phyloP scores from a whole-genome alignment of 2,329 filamentous ascomycete genomes.

The Capronia epimyces region DNA sequence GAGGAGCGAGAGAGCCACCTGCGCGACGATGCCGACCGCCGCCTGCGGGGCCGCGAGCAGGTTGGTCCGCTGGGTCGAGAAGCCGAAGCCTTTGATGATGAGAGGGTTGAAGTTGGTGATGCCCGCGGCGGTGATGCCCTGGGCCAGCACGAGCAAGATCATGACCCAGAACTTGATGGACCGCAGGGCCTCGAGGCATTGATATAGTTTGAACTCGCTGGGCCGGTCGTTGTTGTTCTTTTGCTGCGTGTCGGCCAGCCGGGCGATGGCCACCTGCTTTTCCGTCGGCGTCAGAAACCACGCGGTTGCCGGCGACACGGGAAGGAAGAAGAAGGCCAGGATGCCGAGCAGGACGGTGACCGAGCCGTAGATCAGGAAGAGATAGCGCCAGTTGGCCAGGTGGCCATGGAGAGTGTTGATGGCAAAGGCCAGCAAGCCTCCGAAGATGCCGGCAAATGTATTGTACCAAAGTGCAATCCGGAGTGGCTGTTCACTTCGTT shows the following conservation, averaged over 20 bases:
- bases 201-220: background rate
- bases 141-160: slow-evolving; percentile 5
- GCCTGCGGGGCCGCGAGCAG: slow-evolving; percentile 7
- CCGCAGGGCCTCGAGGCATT: slow-evolving; percentile 1
- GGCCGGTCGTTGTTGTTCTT: slow-evolving; percentile 4
- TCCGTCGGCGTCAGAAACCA: slow-evolving; percentile 1
- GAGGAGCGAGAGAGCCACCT: slow-evolving; percentile 2
- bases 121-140: slow-evolving; percentile 25
- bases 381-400: slow-evolving; percentile 5
- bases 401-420: slow-evolving; percentile 3
- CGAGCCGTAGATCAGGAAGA: slow-evolving; percentile 5
- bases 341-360: slow-evolving; percentile 1
- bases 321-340: slow-evolving; percentile 3
- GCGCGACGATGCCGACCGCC: slow-evolving; percentile 5
- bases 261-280: slow-evolving; percentile 2
- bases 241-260: slow-evolving; percentile 4
- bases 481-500: slow-evolving; percentile 2
- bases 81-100: slow-evolving; percentile 22
- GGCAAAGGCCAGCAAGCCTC: slow-evolving; percentile 2
- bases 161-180: slow-evolving; percentile 2
- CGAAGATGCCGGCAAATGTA: slow-evolving; percentile 4
- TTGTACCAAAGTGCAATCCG: slow-evolving; percentile 7
- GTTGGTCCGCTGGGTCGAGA: slow-evolving; percentile 3
- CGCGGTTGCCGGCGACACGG: slow-evolving; percentile 1
- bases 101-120: slow-evolving; percentile 22